A percentile compares a stretch with the other conserved stretches of the same genome.
phyloP scores from a whole-genome alignment of 768 basidiomycete species.

The Amanita inopinata region DNA sequence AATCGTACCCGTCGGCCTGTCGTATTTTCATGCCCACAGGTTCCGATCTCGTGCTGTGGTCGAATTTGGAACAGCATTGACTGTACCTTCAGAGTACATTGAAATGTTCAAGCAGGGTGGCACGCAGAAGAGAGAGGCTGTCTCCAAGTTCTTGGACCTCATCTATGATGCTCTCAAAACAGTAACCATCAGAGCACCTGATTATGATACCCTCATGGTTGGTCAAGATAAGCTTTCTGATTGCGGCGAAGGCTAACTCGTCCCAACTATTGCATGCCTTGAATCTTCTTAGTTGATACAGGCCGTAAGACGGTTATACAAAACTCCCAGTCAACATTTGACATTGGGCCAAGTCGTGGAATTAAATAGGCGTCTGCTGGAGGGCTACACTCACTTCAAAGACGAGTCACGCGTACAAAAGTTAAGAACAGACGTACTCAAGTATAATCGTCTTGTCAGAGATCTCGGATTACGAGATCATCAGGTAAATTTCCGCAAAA shows the following conservation, averaged over 20 bases:
- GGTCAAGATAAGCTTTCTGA: conserved; percentile 16
- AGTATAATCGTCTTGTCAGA: conserved; percentile 80
- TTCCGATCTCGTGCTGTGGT: conserved; percentile 97
- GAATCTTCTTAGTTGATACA: conserved; percentile 68
- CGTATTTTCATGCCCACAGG: conserved; percentile 69
- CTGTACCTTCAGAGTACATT: conserved; percentile 84
- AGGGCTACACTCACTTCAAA: conserved; percentile 88
- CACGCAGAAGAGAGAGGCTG: conserved; percentile 79
- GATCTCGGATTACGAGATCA: conserved; percentile 92
- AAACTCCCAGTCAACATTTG: conserved; percentile 87
- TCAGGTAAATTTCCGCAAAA: conserved; percentile 44
- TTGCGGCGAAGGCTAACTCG: too few relatives aligned
- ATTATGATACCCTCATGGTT: conserved; percentile 97
- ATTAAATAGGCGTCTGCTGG: conserved; percentile 84
- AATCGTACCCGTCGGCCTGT: conserved; percentile 79
- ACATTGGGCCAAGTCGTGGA: conserved; percentile 95
- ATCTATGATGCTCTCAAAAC: conserved; percentile 92
- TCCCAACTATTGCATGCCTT: too few relatives aligned
- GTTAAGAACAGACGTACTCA: conserved; percentile 69
- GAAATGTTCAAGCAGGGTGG: conserved; percentile 91
- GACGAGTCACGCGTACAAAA: conserved; percentile 84
- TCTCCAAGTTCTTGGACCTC: conserved; percentile 78
- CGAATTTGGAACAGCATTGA: conserved; percentile 87
- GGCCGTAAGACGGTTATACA: conserved; percentile 88
- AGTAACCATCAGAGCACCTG: conserved; percentile 90